Evolutionary conservation across 495 filamentous ascomycete genomes (phyloP).

Genomic region (Podospora australis): DNA sequence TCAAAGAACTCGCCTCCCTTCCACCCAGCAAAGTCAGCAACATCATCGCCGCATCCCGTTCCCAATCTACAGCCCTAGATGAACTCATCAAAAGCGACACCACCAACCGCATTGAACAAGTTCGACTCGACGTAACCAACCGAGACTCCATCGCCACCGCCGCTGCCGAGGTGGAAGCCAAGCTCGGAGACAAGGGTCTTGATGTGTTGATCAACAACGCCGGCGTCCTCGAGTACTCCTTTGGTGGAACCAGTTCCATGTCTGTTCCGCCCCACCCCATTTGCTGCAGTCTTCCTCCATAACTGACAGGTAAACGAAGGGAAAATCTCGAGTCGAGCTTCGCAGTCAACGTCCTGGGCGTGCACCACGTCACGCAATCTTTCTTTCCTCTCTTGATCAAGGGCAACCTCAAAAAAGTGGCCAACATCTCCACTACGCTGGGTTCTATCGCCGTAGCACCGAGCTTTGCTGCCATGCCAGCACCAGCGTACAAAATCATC

Average conservation of each 20-base stretch:
- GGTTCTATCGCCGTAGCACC: conserved; percentile 35
- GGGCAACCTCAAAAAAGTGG: conserved; percentile 39
- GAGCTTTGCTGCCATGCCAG: conserved; percentile 13
- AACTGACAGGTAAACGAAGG: conserved; percentile 16
- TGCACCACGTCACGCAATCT: conserved; percentile 36
- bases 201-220: conserved; percentile 24
- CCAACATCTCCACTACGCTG: conserved; percentile 44
- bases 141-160: conserved; percentile 26
- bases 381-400: conserved; percentile 44
- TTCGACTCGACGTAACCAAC: conserved; percentile 28
- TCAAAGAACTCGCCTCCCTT: conserved; percentile 23
- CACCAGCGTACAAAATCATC: conserved; percentile 45
- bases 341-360: conserved; percentile 39
- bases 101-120: conserved; percentile 21
- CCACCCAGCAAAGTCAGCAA: conserved; percentile 22
- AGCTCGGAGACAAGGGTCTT: conserved; percentile 25
- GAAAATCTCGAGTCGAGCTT: conserved; percentile 36
- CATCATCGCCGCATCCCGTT: background rate
- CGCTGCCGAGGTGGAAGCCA: conserved; percentile 21
- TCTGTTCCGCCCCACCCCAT: background rate
- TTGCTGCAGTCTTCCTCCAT: background rate
- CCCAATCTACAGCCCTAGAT: conserved; percentile 21
- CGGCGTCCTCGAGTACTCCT: conserved; percentile 21
- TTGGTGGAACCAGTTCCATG: conserved; percentile 19
- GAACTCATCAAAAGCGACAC: conserved; percentile 20